phyloP scores from a whole-genome alignment of 1,284 basidiomycete species.

The Ceratobasidium sp. region DNA sequence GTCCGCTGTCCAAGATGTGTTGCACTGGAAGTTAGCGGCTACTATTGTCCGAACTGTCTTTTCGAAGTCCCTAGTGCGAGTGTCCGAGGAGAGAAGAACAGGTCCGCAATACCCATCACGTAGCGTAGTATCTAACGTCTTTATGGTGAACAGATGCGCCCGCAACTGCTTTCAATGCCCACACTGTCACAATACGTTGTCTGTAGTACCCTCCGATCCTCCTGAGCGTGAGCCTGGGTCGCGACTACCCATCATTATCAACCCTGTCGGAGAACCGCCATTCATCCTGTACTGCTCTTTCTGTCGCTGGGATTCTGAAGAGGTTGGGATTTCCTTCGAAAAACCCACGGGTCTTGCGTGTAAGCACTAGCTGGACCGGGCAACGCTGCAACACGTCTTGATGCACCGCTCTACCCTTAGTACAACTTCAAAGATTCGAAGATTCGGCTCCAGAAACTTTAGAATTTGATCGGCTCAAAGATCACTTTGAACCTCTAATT shows the following conservation, averaged over 20 bases:
- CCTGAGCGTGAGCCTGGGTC: conserved; percentile 69
- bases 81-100: conserved; percentile 94
- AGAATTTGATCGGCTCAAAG: conserved; percentile 93
- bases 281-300: conserved; percentile 93
- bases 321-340: conserved; percentile 92
- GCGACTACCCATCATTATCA: conserved; percentile 64
- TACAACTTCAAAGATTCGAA: conserved; percentile 89
- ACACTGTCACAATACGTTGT: conserved; percentile 87
- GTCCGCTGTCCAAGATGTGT: conserved; percentile 94
- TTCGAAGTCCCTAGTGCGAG: conserved; percentile 98
- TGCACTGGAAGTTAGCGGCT: conserved; percentile 91
- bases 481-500: conserved; percentile 91
- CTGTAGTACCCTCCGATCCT: conserved; percentile 89
- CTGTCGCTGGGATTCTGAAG: conserved; percentile 95
- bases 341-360: conserved; percentile 95
- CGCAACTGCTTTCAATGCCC: conserved; percentile 98
- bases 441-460: conserved; percentile 85
- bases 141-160: conserved; percentile 80
- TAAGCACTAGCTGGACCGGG: conserved; percentile 58
- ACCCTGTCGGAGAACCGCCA: conserved; percentile 80
- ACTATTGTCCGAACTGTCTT: conserved; percentile 98
- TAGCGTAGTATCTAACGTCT: neutral
- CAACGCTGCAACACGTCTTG: conserved; percentile 16
- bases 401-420: conserved; percentile 60
- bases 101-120: conserved; percentile 63